phyloP scores from a whole-genome alignment of 1,284 basidiomycete species.

The Irpex sp. region DNA sequence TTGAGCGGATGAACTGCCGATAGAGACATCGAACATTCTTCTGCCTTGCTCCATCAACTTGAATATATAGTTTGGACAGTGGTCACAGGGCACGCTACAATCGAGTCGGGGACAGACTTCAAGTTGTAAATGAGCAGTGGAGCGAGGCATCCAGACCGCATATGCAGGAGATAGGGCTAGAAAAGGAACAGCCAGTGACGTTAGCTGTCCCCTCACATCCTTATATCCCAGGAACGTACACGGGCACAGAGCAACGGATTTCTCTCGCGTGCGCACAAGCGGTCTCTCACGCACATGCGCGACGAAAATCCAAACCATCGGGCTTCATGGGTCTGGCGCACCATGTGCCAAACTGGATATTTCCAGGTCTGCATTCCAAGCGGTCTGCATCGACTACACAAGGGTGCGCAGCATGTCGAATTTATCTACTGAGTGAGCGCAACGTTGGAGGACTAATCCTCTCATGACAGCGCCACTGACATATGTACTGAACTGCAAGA shows the following conservation, averaged over 20 bases:
- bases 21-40: background rate
- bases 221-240: background rate
- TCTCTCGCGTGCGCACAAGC: background rate
- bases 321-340: background rate
- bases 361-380: no score
- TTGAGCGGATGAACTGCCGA: background rate
- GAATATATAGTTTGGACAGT: background rate
- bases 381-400: background rate
- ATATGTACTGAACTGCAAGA: slow-evolving; percentile 17
- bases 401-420: slow-evolving; percentile 1
- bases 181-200: background rate
- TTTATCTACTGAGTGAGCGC: slow-evolving; percentile 4
- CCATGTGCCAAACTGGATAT: background rate
- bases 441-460: slow-evolving; percentile 1
- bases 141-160: no score
- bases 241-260: background rate
- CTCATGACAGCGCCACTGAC: slow-evolving; percentile 12
- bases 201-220: background rate
- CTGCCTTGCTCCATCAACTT: background rate
- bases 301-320: background rate
- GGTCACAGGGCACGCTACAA: background rate
- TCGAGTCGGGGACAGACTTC: no score
- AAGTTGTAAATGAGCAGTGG: no score
- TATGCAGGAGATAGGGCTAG: background rate
- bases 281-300: no score